These are phyloP conservation scores for Solanum megistacrolobum DNA, from an alignment of 257 asterid species.

Conservation along the genomic window DNA sequence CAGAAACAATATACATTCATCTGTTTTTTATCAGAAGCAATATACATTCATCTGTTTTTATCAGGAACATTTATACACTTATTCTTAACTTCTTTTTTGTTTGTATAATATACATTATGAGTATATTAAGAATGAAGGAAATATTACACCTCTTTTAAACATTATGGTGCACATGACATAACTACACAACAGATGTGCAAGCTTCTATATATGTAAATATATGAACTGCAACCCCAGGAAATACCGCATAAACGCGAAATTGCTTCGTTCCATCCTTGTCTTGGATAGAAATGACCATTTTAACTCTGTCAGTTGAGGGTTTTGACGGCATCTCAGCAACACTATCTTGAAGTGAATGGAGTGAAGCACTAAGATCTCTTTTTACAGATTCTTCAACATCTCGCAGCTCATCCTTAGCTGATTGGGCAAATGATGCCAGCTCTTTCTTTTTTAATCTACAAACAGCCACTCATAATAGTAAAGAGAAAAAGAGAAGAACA, in stretches of 20 bases:
- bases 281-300: constrained; percentile 14
- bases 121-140: background rate
- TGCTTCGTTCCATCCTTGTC: constrained; percentile 9
- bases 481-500: background rate
- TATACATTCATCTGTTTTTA: background rate
- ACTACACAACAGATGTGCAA: background rate
- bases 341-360: constrained; percentile 7
- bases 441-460: constrained; percentile 71
- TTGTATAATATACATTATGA: background rate
- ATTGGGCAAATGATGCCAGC: constrained; percentile 55
- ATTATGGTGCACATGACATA: background rate
- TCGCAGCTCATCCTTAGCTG: constrained; percentile 29
- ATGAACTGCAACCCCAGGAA: background rate
- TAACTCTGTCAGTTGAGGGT: constrained; percentile 11
- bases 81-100: background rate
- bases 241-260: constrained; percentile 15
- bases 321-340: constrained; percentile 1
- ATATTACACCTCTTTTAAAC: background rate
- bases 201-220: background rate
- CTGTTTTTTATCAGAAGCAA: background rate
- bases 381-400: constrained; percentile 20
- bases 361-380: constrained; percentile 8
- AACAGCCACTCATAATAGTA: constrained; percentile 6
- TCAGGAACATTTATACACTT: background rate
- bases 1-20: background rate